These are phyloP conservation scores for Lobosporangium transversale DNA, from an alignment of 192 early-diverging fungal species.

Conservation along the genomic window DNA sequence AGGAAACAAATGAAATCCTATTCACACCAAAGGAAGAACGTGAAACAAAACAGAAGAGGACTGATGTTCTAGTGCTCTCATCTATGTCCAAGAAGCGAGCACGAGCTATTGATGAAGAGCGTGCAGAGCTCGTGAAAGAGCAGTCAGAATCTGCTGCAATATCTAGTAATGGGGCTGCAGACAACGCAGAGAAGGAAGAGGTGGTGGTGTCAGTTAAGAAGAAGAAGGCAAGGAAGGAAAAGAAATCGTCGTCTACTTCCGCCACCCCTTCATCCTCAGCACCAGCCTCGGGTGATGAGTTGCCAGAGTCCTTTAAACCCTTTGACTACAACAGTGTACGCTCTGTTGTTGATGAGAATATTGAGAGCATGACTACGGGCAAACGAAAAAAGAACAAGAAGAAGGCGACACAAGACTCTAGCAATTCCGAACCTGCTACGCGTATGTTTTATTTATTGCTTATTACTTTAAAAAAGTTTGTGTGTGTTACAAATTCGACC, in stretches of 20 bases:
- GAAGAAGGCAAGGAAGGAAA: slow-evolving; percentile 26
- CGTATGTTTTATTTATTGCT: slow-evolving; percentile 29
- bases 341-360: slow-evolving; percentile 38
- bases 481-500: too few relatives aligned
- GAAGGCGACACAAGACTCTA: slow-evolving; percentile 1
- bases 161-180: neutral
- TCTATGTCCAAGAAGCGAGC: slow-evolving; percentile 44
- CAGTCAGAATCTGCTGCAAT: slow-evolving; percentile 1
- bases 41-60: slow-evolving; percentile 42
- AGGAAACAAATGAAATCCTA: slow-evolving; percentile 19
- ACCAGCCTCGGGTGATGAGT: slow-evolving; percentile 7
- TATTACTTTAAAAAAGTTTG: too few relatives aligned
- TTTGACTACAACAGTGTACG: slow-evolving; percentile 44
- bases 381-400: slow-evolving; percentile 25
- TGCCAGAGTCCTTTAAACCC: slow-evolving; percentile 25
- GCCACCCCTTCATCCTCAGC: slow-evolving; percentile 6
- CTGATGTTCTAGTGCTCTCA: slow-evolving; percentile 29
- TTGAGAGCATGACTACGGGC: slow-evolving; percentile 13
- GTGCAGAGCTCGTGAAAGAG: slow-evolving; percentile 18
- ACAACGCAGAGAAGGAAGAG: slow-evolving; percentile 2
- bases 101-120: slow-evolving; percentile 46
- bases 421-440: slow-evolving; percentile 1
- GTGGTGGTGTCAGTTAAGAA: slow-evolving; percentile 22
- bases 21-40: slow-evolving; percentile 33
- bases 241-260: slow-evolving; percentile 6